phyloP scores from a whole-genome alignment of 495 filamentous ascomycete species.

The Articulospora tetracladia region DNA sequence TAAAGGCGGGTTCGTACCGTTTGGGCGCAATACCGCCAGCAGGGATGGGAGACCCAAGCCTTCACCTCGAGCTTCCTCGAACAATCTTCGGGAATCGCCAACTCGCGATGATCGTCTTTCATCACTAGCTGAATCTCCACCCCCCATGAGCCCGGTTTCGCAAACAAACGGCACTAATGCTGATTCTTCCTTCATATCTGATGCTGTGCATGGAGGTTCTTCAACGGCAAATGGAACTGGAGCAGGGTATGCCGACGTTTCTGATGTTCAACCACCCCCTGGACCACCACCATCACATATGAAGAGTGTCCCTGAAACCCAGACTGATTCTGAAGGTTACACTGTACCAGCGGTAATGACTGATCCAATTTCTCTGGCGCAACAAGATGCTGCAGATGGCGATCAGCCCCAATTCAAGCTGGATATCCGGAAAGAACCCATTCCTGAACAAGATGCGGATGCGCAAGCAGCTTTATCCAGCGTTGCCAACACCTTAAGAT shows the following conservation, averaged over 20 bases:
- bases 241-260: constrained; percentile 18
- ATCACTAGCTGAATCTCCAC: constrained; percentile 45
- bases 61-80: constrained; percentile 49
- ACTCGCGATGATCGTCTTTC: constrained; percentile 38
- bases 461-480: constrained; percentile 85
- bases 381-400: constrained; percentile 65
- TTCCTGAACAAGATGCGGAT: constrained; percentile 86
- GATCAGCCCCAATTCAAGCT: constrained; percentile 81
- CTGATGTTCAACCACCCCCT: constrained; percentile 38
- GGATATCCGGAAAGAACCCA: constrained; percentile 88
- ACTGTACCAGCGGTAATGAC: constrained; percentile 61
- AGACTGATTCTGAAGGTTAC: constrained; percentile 62
- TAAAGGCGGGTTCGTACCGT: constrained; percentile 34
- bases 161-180: constrained; percentile 20
- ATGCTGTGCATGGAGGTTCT: constrained; percentile 11
- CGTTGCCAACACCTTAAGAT: constrained; percentile 80
- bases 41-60: constrained; percentile 42
- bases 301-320: constrained; percentile 19
- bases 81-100: constrained; percentile 48
- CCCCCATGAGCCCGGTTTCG: constrained; percentile 22
- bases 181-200: constrained; percentile 10
- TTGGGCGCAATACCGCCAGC: constrained; percentile 43
- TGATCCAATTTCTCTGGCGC: constrained; percentile 80
- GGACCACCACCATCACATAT: constrained; percentile 42
- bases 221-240: constrained; percentile 16